phyloP scores from a whole-genome alignment of 495 filamentous ascomycete species.

The Ramalina intermedia region DNA sequence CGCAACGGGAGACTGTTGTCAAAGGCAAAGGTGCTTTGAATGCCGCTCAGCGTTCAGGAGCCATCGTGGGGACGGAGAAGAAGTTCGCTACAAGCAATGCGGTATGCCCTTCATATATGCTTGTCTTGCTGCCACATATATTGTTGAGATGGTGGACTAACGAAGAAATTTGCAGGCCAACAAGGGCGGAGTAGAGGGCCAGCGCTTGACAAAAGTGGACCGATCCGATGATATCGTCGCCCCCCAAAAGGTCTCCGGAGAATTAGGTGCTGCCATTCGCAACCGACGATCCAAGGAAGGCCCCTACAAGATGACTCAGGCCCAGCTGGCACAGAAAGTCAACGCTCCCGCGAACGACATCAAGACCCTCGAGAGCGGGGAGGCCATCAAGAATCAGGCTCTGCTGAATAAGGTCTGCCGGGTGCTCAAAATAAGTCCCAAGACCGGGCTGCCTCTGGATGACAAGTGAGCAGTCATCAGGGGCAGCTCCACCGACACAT shows the following conservation, averaged over 20 bases:
- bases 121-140: background rate
- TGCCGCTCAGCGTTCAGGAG: slow-evolving; percentile 69
- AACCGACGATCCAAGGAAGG: slow-evolving; percentile 52
- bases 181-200: slow-evolving; percentile 60
- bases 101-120: slow-evolving; percentile 34
- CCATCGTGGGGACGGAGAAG: slow-evolving; percentile 79
- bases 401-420: slow-evolving; percentile 15
- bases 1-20: slow-evolving; percentile 69
- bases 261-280: slow-evolving; percentile 72
- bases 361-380: slow-evolving; percentile 16
- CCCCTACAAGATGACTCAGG: slow-evolving; percentile 80
- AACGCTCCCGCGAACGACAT: slow-evolving; percentile 33
- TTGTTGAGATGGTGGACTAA: background rate
- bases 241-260: slow-evolving; percentile 71
- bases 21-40: slow-evolving; percentile 78
- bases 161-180: slow-evolving; percentile 27
- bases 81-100: slow-evolving; percentile 65
- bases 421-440: slow-evolving; percentile 17
- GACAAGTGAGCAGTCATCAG: slow-evolving; percentile 4
- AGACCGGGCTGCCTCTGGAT: slow-evolving; percentile 15
- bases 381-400: slow-evolving; percentile 16
- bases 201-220: slow-evolving; percentile 96
- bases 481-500: too few species aligned
- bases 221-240: slow-evolving; percentile 95
- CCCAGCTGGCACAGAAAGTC: slow-evolving; percentile 87